Evolutionary conservation across 108 stramenopile genomes (phyloP).

Genomic region (Discostella pseudostelligera): DNA sequence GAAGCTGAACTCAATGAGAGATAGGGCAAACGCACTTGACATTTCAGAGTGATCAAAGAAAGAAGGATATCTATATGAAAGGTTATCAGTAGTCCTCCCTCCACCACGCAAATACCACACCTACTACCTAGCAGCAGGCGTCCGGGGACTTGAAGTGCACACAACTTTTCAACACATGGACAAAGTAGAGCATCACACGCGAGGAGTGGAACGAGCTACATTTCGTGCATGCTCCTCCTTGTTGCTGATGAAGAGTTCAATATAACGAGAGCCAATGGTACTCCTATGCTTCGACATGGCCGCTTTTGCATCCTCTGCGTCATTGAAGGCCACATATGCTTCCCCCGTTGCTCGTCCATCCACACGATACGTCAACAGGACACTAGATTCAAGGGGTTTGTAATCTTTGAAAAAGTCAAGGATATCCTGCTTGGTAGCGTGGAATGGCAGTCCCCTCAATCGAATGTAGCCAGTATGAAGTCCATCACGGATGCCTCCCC

Average conservation of each 20-base stretch:
- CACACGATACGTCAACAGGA: slow-evolving; percentile 85
- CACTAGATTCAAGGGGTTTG: slow-evolving; percentile 76
- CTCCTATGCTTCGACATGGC: slow-evolving; percentile 86
- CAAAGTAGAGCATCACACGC: no score
- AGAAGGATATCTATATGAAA: no score
- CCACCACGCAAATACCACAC: no score
- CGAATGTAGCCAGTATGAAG: slow-evolving; percentile 90
- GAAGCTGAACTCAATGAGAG: not conserved
- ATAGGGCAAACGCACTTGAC: no score
- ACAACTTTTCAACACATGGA: no score
- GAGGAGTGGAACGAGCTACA: slow-evolving; percentile 69
- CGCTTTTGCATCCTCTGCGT: slow-evolving; percentile 76
- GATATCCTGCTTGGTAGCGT: slow-evolving; percentile 86
- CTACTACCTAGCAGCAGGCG: no score
- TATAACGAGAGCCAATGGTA: slow-evolving; percentile 90
- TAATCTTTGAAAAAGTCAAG: slow-evolving; percentile 85
- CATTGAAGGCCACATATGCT: slow-evolving; percentile 85
- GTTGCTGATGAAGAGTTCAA: slow-evolving; percentile 94
- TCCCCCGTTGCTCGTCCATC: slow-evolving; percentile 95
- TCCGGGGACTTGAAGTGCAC: no score
- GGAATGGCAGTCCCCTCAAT: slow-evolving; percentile 93
- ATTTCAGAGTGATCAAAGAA: not conserved
- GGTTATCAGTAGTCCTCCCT: no score
- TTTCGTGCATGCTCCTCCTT: slow-evolving; percentile 89
- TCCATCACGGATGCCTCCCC: slow-evolving; percentile 85